Evolutionary conservation across 306 rosid species (phyloP), one percentile per base, ranked within the genome.

Genomic region (Prosopis cineraria): DNA sequence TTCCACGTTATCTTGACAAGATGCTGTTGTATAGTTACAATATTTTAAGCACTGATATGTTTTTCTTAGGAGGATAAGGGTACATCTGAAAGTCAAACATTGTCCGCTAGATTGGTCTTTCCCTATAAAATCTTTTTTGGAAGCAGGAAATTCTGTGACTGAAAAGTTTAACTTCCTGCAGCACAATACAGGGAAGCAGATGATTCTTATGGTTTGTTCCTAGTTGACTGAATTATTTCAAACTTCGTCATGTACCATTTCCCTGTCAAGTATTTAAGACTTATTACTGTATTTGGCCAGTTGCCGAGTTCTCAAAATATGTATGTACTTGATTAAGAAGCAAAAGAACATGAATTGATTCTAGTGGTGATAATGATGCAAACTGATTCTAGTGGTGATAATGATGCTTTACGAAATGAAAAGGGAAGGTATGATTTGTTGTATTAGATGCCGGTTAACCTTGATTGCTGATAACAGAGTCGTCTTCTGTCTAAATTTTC

Each of bases 11-110:
- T 65, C 68, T 83, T 65, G 72, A 66, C 72, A 70, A 58, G 58
- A 67, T 86, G 70, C 80, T 78, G 77, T 70, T 87, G 78, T 87
- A 79, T 74, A 62, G 64, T 44, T 4, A 65, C 64, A 80, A 40
- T 50, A 63, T 33, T 47, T 65, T 20, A 50, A 53, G 77, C 71
- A 80, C 44, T 78, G 82, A 71, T 83, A 47, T 65, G 43, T 47
- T 64, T 55, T 48, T 75, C 52, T 64, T 74, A n/a, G 70, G 67
- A 36, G 59, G 58, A 60, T 34, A 11, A 72, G 53, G 56, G 17
- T 24, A 41, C 37, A 65, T 43, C 56, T 25, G 8, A 77, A 60
- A 53, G 59, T 72, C 41, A 60, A 60, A 53, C 34, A 30, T 41
- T 66, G n/a, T 47, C 55, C 48, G 41, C 58, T 52, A 5, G 73